phyloP scores from a whole-genome alignment of 139 green algal species.

The Ulvella scutata region DNA sequence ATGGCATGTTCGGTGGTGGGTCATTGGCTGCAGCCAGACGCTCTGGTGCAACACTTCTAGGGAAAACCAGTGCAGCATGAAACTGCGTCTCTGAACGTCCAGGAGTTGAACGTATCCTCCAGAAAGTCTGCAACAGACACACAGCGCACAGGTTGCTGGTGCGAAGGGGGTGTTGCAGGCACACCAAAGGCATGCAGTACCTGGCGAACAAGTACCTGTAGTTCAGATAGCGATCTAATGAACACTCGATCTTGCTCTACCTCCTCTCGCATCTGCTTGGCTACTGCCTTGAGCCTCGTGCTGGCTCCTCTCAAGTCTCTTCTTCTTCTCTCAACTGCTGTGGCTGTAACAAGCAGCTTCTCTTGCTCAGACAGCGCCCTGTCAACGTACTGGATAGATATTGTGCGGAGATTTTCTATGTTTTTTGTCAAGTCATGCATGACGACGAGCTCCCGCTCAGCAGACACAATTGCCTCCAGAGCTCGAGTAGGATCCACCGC shows the following conservation, averaged over 20 bases:
- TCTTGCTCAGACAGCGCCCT: not conserved
- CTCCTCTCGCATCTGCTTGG: not conserved
- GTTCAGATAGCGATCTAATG: not conserved
- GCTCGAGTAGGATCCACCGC: not conserved
- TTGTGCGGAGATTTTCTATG: not conserved
- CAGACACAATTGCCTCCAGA: not conserved
- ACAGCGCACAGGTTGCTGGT: too few relatives aligned
- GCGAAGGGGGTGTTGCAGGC: too few relatives aligned
- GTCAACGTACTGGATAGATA: not conserved
- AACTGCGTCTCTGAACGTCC: not conserved
- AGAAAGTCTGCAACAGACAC: not conserved
- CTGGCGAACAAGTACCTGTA: not conserved
- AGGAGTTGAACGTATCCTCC: not conserved
- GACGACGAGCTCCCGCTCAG: not conserved
- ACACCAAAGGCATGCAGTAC: too few relatives aligned
- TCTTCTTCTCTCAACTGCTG: not conserved
- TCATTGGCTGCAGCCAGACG: not conserved
- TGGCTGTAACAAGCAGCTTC: not conserved
- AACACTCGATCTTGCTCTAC: not conserved
- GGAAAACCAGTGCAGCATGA: not conserved
- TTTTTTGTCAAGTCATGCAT: not conserved
- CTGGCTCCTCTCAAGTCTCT: not conserved
- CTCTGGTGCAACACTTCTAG: not conserved
- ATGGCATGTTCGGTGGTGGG: not conserved
- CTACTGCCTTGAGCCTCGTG: not conserved